A percentile compares a stretch with the other conserved stretches of the same genome.
Conservation (phyloP, 768 basidiomycete species). For the Phaeotremella fagi region DNA sequence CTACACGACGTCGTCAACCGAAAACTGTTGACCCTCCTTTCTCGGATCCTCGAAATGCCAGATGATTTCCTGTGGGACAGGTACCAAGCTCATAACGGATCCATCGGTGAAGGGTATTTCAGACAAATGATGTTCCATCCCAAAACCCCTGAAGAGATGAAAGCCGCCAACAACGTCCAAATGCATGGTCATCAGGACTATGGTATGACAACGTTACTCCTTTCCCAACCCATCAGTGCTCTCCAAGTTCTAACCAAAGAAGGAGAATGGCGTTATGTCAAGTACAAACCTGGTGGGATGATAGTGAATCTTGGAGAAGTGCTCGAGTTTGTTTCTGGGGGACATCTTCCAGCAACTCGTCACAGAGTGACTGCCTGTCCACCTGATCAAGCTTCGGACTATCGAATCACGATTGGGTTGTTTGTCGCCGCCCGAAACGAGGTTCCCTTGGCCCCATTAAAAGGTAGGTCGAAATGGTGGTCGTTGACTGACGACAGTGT, state of each 20-base stretch:
- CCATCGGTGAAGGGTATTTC: constrained; percentile 24
- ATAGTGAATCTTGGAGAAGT: constrained; percentile 32
- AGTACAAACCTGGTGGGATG: constrained; percentile 21
- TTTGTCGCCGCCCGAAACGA: constrained; percentile 9
- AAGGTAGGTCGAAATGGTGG: neutral
- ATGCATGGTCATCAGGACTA: constrained; percentile 13
- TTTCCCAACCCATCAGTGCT: constrained; percentile 21
- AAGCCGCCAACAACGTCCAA: neutral
- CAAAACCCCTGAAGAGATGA: neutral
- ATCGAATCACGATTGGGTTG: constrained; percentile 6
- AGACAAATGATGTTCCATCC: constrained; percentile 12
- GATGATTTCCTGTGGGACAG: constrained; percentile 38
- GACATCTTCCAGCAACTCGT: constrained; percentile 36
- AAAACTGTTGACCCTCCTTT: constrained; percentile 19
- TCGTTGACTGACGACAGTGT: neutral
- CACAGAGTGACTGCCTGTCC: constrained; percentile 14
- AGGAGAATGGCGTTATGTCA: constrained; percentile 29
- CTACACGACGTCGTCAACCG: constrained; percentile 2
- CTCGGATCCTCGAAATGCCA: constrained; percentile 32
- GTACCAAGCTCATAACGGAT: constrained; percentile 19
- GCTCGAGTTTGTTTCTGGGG: constrained; percentile 30
- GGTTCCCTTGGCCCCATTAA: constrained; percentile 2
- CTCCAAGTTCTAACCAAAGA: constrained; percentile 25
- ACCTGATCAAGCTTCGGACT: constrained; percentile 5
- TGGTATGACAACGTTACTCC: constrained; percentile 11